Percentiles rank a stretch among this genome's conserved stretches.
These are phyloP conservation scores for Scleromitrula shiraiana DNA, from an alignment of 2,329 filamentous ascomycete genomes.

Conservation along the genomic window DNA sequence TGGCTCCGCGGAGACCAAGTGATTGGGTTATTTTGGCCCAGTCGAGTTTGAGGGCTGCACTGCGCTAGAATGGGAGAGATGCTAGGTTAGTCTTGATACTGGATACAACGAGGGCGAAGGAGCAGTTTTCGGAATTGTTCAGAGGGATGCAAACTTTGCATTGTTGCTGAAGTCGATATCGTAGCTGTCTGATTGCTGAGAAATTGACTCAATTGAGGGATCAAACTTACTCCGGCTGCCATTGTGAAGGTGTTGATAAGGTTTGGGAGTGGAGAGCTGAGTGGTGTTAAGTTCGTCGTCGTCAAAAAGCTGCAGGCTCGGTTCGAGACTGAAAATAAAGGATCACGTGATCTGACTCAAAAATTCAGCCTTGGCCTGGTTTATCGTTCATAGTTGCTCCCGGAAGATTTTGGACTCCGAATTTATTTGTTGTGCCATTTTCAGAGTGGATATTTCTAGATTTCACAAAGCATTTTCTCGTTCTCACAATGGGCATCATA, in stretches of 20 bases:
- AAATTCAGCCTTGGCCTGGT: conserved; percentile 2
- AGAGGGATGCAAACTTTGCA: conserved; percentile 7
- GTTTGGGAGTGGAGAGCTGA: conserved; percentile 43
- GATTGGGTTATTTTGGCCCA: conserved; percentile 92
- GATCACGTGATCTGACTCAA: conserved; percentile 17
- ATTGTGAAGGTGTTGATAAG: conserved; percentile 48
- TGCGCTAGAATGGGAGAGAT: conserved; percentile 57
- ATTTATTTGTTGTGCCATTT: too few relatives aligned
- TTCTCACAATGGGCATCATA: too few relatives aligned
- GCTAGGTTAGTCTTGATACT: conserved; percentile 13
- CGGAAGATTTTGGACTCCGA: not conserved
- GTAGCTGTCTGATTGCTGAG: not conserved
- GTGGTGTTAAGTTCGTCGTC: conserved; percentile 26
- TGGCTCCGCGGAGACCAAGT: conserved; percentile 93
- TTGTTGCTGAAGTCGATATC: not conserved
- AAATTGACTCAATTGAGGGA: conserved; percentile 18
- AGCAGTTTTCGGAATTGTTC: conserved; percentile 8
- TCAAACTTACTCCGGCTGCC: conserved; percentile 55
- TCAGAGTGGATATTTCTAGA: too few relatives aligned
- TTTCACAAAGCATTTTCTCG: too few relatives aligned
- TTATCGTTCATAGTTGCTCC: too few relatives aligned
- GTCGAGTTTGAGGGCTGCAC: conserved; percentile 98
- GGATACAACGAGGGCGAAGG: not conserved
- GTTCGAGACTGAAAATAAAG: conserved; percentile 1
- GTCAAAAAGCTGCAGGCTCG: conserved; percentile 18